Base-by-base conservation (phyloP, 176 grass and related monocot genomes). In the Cocos nucifera region DNA sequence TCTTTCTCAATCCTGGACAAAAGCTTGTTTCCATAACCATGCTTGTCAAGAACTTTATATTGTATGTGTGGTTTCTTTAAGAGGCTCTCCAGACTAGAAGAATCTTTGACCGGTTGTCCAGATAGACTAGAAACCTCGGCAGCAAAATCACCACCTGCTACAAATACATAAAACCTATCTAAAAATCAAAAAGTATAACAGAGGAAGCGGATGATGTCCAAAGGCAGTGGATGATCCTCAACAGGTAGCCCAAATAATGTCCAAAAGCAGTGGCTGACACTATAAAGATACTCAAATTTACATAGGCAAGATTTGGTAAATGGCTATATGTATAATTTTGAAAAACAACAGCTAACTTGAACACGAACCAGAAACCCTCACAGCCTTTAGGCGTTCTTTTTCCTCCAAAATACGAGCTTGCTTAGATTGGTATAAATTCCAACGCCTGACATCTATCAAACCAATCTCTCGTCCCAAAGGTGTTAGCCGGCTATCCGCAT, bases 21-120 rank as follows among this genome's bases (percentile, higher is more conserved):
- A 79, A 54, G 62, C 58, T 78, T 68, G 48, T 85, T 88, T 62
- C 93, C 93, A 50, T 70, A 85, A 32, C 84, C 87, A 82, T 97
- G 76, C 67, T 91, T 80, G 52, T 97, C 93, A 75, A 97, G 78
- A 85, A 97, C 73, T 69, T 81, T 92, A 75, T 97, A 97, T 17
- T 92, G 78, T 60, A 97, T 67, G 83, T 88, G 93, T 55, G 93
- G 93, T 64, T 88, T 97, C 64, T 97, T 97, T 48, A 92, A 76
- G 69, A 97, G 76, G 66, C 70, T 83, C 73, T 97, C 87, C 74
- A 97, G 67, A 49, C 87, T 85, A 44, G 78, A 85, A 59, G 77
- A 69, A 35, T 92, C 78, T 76, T 74, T 91, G 22, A 92, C 65
- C 15, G 93, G 93, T 66, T 97, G 93, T 62, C 83, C 78, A 65